Evolutionary conservation across 2,329 filamentous ascomycete species (phyloP), one percentile per base, ranked within the genome.

Genomic region (Aplosporella prunicola): DNA sequence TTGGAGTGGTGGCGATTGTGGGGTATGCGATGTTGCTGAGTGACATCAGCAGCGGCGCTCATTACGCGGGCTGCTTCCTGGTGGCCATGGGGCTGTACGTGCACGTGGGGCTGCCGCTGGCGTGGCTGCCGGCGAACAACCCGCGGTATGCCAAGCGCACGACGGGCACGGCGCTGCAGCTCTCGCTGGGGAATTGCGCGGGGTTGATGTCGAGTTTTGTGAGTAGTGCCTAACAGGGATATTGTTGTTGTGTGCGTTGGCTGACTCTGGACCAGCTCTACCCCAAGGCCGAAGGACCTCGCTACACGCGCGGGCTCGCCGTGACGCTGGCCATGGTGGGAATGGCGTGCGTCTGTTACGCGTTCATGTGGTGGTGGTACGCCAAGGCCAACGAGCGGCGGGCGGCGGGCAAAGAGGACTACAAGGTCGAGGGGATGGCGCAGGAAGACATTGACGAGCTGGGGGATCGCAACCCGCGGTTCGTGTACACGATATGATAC

Each of bases 41-140:
- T 1, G 63, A 78, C 32, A 63, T 68, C 2, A 57, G 72, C 1
- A 65, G 72, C 0, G 76, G 74, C 0, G 80, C 77, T 5, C 79
- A 81, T 46, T 88, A 86, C 50, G 81, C 83, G 45, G 82, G 76
- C 2, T 86, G 81, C 43, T 81, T 87, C 55, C 61, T 89, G n/a
- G 74, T 87, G 0, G 82, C 82, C 0, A 69, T 76, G 42, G 83
- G 82, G 0, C 54, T 89, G 3, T 89, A 88, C 47, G 67, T 75
- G 10, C 60, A 61, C 6, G 69, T 74, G 9, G 71, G 71, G 1
- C 50, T 76, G 14, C 70, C 70, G 4, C 56, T 76, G 7, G 70
- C 71, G 3, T 76, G 72, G 73, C 44, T 80, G 25, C 72, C 80
- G 0, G 77, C 72, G 13, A 87, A 86, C 42, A 70, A 72, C 11